Conservation (phyloP, 495 filamentous ascomycete genomes). For the Opeltia flavorubescens region DNA sequence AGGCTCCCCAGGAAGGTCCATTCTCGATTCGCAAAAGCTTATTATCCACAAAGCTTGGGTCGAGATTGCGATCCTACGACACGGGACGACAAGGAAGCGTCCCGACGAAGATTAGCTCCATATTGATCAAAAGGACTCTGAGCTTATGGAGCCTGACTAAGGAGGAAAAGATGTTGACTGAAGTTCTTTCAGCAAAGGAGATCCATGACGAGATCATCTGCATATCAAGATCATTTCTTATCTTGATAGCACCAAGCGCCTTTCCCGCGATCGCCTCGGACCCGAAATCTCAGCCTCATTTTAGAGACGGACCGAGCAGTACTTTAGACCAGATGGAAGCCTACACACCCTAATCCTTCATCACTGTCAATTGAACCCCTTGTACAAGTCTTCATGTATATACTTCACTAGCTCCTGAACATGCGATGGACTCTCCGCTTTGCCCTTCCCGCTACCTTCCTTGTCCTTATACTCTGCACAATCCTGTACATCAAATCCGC, state of each 20-base stretch:
- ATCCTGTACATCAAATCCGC: slow-evolving; percentile 25
- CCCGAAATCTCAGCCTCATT: neutral
- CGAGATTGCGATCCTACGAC: too few species aligned
- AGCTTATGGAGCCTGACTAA: too few species aligned
- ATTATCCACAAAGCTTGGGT: too few species aligned
- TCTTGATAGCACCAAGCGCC: neutral
- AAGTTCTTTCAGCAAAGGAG: neutral
- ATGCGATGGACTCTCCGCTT: slow-evolving; percentile 30
- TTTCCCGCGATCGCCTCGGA: neutral
- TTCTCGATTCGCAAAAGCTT: too few species aligned
- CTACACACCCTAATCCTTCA: neutral
- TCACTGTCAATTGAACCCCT: neutral
- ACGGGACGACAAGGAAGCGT: too few species aligned
- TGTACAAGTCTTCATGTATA: neutral
- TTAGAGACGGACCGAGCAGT: too few species aligned
- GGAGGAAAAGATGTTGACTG: neutral
- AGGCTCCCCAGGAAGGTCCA: too few species aligned
- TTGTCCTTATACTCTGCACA: slow-evolving; percentile 24
- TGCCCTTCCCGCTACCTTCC: slow-evolving; percentile 17
- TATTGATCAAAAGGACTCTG: too few species aligned
- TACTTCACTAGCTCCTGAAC: slow-evolving; percentile 8
- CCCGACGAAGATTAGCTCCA: too few species aligned
- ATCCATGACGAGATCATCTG: neutral
- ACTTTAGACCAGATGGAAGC: too few species aligned
- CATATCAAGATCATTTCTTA: neutral